Base-by-base conservation (phyloP, 2,329 filamentous ascomycete genomes). In the Cadophora malorum region DNA sequence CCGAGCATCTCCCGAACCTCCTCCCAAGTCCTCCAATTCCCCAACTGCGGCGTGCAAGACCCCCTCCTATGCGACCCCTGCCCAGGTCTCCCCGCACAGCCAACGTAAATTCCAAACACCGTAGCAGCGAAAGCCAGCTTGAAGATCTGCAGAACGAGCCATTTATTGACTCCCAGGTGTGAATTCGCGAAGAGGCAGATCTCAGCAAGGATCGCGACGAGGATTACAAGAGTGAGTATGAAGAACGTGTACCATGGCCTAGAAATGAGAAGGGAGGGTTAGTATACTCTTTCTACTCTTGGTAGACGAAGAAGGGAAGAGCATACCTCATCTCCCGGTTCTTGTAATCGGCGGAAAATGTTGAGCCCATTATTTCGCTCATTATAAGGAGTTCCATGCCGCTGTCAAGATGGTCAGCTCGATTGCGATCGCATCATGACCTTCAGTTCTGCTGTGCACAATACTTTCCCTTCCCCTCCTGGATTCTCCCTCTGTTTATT, bases 121-220 rank as follows among this genome's bases (percentile, higher is more conserved):
- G 45, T 49, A 61, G 58, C 41, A 16, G n/a, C 45, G 28, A 28
- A 61, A 23, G n/a, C 23, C 1, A 61, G 19, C 21, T 61, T 61
- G 28, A 61, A 4, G 14, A 61, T 61, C 58, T 61, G 58, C 4
- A 61, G 38, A 31, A 25, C 58, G 9, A 61, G 38, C 58, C 58
- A 61, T 31, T 47, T 47, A 7, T 61, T 61, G 25, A 50, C n/a
- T 33, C 49, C 38, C 0, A 61, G 38, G 31, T 61, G 23, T 19
- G 7, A 10, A n/a, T 61, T 61, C 21, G 58, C 58, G 58, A 47
- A 61, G 38, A 61, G 58, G 28, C 58, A 61, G 45, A 61, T 50
- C 28, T 61, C 58, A 14, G 58, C 38, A 5, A 61, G 5, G 21
- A 61, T 61, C 4, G 58, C 23, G 58, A 61, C 31, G 35, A 49